phyloP scores from a whole-genome alignment of 768 basidiomycete species.

The Boletellus ananiceps region DNA sequence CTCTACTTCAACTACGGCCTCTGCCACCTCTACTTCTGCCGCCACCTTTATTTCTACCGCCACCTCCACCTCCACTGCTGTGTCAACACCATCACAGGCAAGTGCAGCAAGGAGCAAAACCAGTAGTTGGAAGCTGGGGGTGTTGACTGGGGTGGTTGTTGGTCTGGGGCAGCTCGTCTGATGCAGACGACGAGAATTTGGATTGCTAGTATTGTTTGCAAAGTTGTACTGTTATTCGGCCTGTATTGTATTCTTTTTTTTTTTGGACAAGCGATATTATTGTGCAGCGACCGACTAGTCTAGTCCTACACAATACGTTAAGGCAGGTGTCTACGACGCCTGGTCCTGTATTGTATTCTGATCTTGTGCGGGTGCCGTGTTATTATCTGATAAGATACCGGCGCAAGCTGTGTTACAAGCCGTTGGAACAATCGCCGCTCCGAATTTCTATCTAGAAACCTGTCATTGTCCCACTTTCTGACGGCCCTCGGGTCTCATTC shows the following conservation, averaged over 20 bases:
- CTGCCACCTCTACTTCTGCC: not conserved
- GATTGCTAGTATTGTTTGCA: no score
- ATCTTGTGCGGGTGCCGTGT: not conserved
- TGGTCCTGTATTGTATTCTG: no score
- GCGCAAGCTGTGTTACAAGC: slow-evolving; percentile 14
- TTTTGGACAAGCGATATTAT: no score
- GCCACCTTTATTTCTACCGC: not conserved
- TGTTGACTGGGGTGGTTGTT: slow-evolving; percentile 1
- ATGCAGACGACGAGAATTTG: not conserved
- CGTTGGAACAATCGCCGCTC: no score
- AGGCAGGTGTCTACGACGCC: no score
- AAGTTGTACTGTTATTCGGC: no score
- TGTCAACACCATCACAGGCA: not conserved
- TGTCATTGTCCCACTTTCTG: not conserved
- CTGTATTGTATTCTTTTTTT: no score
- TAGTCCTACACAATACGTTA: no score
- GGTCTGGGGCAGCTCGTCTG: slow-evolving; percentile 9
- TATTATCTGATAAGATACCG: slow-evolving; percentile 20
- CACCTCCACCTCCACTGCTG: not conserved
- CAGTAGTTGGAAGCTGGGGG: slow-evolving; percentile 1
- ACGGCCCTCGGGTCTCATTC: not conserved
- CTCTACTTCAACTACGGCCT: not conserved
- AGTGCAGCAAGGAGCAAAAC: not conserved
- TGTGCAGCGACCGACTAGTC: no score
- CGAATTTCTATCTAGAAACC: not conserved